Evolutionary conservation across 331 rosid genomes (phyloP).

Genomic region (Phaseolus coccineus): DNA sequence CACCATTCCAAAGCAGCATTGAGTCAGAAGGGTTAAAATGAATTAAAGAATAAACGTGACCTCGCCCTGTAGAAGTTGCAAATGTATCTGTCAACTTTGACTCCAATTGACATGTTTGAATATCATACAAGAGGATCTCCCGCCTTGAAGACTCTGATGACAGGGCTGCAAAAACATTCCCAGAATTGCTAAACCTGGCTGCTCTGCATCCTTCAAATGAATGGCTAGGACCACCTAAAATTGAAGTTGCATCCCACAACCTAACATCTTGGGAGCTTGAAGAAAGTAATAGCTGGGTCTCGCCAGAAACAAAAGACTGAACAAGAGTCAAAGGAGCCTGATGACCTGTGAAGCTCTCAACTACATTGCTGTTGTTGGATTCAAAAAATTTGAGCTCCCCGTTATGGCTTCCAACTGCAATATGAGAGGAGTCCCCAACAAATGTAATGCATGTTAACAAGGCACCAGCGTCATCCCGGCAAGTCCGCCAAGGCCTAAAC

Average conservation of each 20-base stretch:
- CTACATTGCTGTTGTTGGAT: conserved; percentile 69
- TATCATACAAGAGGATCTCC: conserved; percentile 85
- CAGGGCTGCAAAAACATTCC: conserved; percentile 82
- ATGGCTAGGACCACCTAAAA: conserved; percentile 81
- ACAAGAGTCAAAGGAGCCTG: conserved; percentile 86
- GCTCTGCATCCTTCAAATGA: conserved; percentile 96
- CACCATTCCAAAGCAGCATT: conserved; percentile 97
- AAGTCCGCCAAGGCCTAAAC: conserved; percentile 97
- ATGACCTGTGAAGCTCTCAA: conserved; percentile 88
- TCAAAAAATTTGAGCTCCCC: conserved; percentile 94
- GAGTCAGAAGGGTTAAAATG: conserved; percentile 92
- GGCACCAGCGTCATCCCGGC: conserved; percentile 82
- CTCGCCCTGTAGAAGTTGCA: conserved; percentile 73
- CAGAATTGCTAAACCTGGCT: conserved; percentile 88
- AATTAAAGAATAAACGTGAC: conserved; percentile 75
- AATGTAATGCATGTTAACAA: conserved; percentile 92
- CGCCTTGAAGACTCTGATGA: conserved; percentile 70
- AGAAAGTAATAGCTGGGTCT: conserved; percentile 81
- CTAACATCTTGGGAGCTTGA: conserved; percentile 88
- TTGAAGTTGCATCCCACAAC: conserved; percentile 83
- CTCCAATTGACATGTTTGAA: conserved; percentile 75
- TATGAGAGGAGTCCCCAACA: conserved; percentile 83
- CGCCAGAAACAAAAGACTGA: conserved; percentile 78
- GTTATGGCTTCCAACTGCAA: conserved; percentile 92
- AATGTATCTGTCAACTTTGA: conserved; percentile 67